phyloP scores from a whole-genome alignment of 2,329 filamentous ascomycete genomes.

The Apiospora marii region DNA sequence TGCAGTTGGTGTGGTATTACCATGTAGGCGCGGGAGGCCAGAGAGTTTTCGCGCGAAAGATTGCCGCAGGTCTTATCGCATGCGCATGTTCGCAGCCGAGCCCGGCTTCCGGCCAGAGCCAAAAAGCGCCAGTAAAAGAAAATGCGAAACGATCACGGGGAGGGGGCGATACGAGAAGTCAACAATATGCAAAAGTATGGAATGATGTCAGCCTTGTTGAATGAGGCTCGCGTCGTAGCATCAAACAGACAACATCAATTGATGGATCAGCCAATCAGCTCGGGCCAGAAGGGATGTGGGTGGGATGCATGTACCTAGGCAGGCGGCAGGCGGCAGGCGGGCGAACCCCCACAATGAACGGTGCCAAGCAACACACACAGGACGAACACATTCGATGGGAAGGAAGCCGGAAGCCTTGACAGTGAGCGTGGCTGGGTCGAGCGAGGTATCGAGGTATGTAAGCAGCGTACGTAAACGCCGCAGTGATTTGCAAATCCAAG shows the following conservation, averaged over 20 bases:
- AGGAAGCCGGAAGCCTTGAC: too few species aligned
- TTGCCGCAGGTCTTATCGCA: neutral
- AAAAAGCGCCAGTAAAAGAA: conserved; percentile 1
- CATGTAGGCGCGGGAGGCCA: neutral
- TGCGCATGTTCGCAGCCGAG: conserved; percentile 17
- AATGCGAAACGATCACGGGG: too few species aligned
- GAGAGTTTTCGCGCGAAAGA: conserved; percentile 3
- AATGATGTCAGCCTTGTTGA: conserved; percentile 4
- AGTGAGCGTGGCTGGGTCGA: too few species aligned
- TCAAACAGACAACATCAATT: neutral
- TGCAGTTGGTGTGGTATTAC: conserved; percentile 15
- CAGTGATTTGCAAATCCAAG: neutral
- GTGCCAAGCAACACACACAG: neutral
- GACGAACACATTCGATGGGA: neutral
- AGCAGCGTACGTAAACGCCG: too few species aligned
- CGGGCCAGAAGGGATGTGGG: neutral
- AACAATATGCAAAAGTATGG: neutral
- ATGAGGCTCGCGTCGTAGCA: conserved; percentile 9
- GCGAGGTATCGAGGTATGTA: too few species aligned
- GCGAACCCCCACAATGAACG: neutral
- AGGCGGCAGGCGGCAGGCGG: too few species aligned
- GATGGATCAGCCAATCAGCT: neutral
- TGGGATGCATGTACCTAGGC: neutral
- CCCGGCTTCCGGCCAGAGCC: conserved; percentile 7
- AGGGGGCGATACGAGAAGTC: too few species aligned